A percentile compares a stretch with the other conserved stretches of the same genome.
phyloP scores from a whole-genome alignment of 2,329 filamentous ascomycete genomes.

The Dendrostoma leiphaemia region DNA sequence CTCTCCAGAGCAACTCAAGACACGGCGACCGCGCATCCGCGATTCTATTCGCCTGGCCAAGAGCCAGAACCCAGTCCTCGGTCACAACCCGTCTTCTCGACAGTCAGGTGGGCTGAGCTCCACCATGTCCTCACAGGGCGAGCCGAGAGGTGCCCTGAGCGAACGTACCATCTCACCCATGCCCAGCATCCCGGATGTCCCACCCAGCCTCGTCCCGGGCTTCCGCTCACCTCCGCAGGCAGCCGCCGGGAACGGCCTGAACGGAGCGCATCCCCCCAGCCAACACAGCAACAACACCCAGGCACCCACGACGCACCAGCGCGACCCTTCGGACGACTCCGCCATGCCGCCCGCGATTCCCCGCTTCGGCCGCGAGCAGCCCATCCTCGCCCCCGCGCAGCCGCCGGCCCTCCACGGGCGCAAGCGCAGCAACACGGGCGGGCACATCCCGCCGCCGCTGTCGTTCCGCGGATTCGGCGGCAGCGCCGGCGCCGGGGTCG shows the following conservation, averaged over 20 bases:
- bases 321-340: slow-evolving; percentile 54
- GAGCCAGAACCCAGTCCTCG: slow-evolving; percentile 45
- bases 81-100: slow-evolving; percentile 31
- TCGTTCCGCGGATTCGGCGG: slow-evolving; percentile 79
- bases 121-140: slow-evolving; percentile 16
- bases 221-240: not conserved
- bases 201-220: slow-evolving; percentile 37
- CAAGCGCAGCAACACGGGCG: slow-evolving; percentile 86
- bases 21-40: slow-evolving; percentile 60
- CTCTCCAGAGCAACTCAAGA: slow-evolving; percentile 38
- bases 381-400: slow-evolving; percentile 31
- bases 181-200: slow-evolving; percentile 51
- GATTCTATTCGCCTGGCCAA: slow-evolving; percentile 92
- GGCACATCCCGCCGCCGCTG: slow-evolving; percentile 66
- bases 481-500: not conserved
- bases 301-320: slow-evolving; percentile 56
- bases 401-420: slow-evolving; percentile 60
- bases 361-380: slow-evolving; percentile 60
- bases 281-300: slow-evolving; percentile 47
- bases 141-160: slow-evolving; percentile 19
- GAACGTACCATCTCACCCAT: slow-evolving; percentile 10
- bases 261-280: slow-evolving; percentile 22
- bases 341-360: slow-evolving; percentile 73
- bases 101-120: slow-evolving; percentile 16
- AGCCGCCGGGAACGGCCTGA: too few species aligned